Percentiles rank a stretch among this genome's conserved stretches.
phyloP scores from a whole-genome alignment of 352 stramenopile genomes.

The Phytophthora pluvialis region DNA sequence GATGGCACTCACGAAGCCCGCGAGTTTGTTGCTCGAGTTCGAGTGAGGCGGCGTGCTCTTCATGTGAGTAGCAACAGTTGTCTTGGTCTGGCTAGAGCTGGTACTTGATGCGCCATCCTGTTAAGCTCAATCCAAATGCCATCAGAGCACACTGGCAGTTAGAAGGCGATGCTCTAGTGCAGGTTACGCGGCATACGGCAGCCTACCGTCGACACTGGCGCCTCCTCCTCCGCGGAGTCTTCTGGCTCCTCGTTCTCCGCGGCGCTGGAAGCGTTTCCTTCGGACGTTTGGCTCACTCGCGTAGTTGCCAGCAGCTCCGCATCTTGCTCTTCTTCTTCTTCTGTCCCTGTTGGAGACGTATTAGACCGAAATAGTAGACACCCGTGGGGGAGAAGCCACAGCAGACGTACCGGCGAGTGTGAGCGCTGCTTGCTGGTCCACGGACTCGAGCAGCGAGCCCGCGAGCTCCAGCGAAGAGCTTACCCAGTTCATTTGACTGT shows the following conservation, averaged over 20 bases:
- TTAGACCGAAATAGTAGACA: conserved; percentile 7
- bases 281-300: conserved; percentile 22
- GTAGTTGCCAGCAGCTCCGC: conserved; percentile 35
- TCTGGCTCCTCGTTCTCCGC: conserved; percentile 19
- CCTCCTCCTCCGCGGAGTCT: background rate
- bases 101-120: conserved; percentile 24
- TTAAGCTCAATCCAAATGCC: background rate
- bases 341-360: conserved; percentile 13
- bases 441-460: conserved; percentile 82
- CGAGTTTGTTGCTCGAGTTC: conserved; percentile 39
- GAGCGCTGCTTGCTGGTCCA: conserved; percentile 84
- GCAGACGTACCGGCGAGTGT: conserved; percentile 54
- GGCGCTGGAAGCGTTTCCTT: conserved; percentile 11
- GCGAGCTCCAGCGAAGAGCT: conserved; percentile 84
- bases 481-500: conserved; percentile 77
- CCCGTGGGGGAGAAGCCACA: background rate
- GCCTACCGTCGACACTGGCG: conserved; percentile 18
- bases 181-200: background rate
- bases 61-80: background rate
- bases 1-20: conserved; percentile 40
- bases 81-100: conserved; percentile 24
- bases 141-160: conserved; percentile 2
- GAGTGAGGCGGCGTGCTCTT: conserved; percentile 37
- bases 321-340: conserved; percentile 38
- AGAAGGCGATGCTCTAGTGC: background rate